phyloP scores from a whole-genome alignment of 768 basidiomycete genomes.

The Pulveroboletus ravenelii region DNA sequence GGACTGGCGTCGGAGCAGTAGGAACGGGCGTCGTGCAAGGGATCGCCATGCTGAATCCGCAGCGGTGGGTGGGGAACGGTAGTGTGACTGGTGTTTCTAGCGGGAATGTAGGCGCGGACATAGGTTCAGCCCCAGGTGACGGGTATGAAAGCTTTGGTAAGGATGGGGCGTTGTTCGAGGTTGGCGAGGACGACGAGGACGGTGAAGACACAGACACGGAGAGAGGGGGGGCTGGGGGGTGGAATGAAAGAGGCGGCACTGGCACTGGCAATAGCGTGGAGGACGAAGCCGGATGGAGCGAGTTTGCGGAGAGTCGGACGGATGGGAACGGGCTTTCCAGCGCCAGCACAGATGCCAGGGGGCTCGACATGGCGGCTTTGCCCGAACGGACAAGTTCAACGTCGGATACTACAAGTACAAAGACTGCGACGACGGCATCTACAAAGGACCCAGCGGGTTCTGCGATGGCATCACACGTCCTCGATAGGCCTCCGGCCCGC shows the following conservation, averaged over 20 bases:
- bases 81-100: constrained; percentile 1
- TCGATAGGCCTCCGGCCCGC: background rate
- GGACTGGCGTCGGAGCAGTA: constrained; percentile 49
- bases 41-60: constrained; percentile 85
- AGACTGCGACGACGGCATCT: background rate
- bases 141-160: constrained; percentile 23
- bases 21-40: constrained; percentile 77
- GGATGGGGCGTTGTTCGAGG: constrained; percentile 47
- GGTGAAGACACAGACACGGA: constrained; percentile 4
- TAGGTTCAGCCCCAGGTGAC: background rate
- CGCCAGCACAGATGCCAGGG: background rate
- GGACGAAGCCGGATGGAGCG: constrained; percentile 26
- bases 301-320: constrained; percentile 12
- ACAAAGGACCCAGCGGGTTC: background rate
- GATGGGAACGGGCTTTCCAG: background rate
- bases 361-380: background rate
- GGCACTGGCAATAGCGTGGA: background rate
- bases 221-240: constrained; percentile 16
- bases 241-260: background rate
- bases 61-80: constrained; percentile 64
- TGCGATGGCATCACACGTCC: background rate
- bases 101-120: background rate
- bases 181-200: constrained; percentile 35
- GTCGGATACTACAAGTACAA: background rate
- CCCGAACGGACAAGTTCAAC: background rate